Evolutionary conservation across 257 asterid species (phyloP), one percentile per base, ranked within the genome.

Genomic region (Striga asiatica): DNA sequence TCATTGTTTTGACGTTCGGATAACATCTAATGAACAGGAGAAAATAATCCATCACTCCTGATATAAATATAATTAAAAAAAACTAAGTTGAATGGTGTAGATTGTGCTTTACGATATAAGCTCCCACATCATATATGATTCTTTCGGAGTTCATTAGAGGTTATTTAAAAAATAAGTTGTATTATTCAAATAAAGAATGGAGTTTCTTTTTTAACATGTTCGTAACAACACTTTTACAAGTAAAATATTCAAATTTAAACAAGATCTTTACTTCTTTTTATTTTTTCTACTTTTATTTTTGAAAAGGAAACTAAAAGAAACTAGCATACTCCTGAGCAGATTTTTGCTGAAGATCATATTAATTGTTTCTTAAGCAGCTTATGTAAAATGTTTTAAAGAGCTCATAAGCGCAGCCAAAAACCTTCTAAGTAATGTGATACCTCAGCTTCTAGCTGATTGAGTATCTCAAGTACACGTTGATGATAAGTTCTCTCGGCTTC

Each of bases 371-470:
- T 10, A 29, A 29, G 8, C 35, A 29, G 35, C 35, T 29, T 29
- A 29, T 29, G 8, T 29, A 29, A 7, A 1, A 29, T 29, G 35
- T 29, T 29, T 29, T 29, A 29, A 29, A 29, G 8, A 29, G 35
- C 2, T 29, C 8, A 29, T 29, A 29, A 29, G 6, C 35, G 5
- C 35, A 29, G 35, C 35, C 35, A 2, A 35, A 43, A 5, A 6
- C 50, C 50, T 11, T 56, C 13, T 16, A n/a, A 37, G 60, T 10
- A 38, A 18, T 43, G 56, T 21, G 67, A 41, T 71, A 85, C 95
- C 86, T 85, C 85, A 9, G 65, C 77, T 54, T 82, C 89, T 29
- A 82, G 89, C 70, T 76, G 83, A 73, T 78, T 76, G n/a, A 85
- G 89, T 59, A 85, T 74, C 62, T 74, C 71, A 8, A 80, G 69